Evolutionary conservation across 2,329 filamentous ascomycete genomes (phyloP), one percentile per base, ranked within the genome.

Genomic region (Alternaria sp.): DNA sequence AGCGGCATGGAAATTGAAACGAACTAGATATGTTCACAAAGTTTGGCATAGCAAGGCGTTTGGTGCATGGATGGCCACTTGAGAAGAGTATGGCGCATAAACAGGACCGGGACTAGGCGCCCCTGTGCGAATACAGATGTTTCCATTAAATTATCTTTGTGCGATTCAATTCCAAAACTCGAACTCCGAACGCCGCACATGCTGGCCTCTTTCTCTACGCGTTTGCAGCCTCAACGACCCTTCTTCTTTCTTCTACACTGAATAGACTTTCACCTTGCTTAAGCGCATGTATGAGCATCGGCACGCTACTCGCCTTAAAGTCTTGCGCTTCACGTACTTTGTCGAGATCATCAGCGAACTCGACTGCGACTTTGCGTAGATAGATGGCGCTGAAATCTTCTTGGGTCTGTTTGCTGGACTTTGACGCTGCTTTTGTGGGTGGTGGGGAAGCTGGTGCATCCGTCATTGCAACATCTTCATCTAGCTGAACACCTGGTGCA

Each of bases 331-430:
- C 73, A 63, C 90, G 86, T 61, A 92, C 81, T 74, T 87, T 86
- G 78, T 91, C 87, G 36, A 93, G 82, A 72, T 93, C 90, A 65
- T 92, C 88, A 11, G 88, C 86, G 55, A 93, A 87, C 73, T 93
- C 90, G 50, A 82, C 80, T 0, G 90, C 91, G 5, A 87, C 81
- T 58, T 85, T 86, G 68, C 89, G 86, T 45, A 93, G 84, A 74
- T 92, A 92, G 73, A 86, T 89, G 9, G 86, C 80, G 8, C 83
- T 81, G 77, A 91, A 92, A 31, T 73, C 70, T 10, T 75, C 72
- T 4, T 67, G 59, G 3, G 49, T 11, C 24, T 58, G 56, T 8
- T 51, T 45, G 6, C 36, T 17, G 10, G 36, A 6, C 6, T 62
- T 48, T 24, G 50, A 36, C 36, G 49, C 33, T n/a, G 49, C 29